These are phyloP conservation scores for Heliamphora ciliata DNA, from an alignment of 179 eudicot genomes.

Conservation along the genomic window DNA sequence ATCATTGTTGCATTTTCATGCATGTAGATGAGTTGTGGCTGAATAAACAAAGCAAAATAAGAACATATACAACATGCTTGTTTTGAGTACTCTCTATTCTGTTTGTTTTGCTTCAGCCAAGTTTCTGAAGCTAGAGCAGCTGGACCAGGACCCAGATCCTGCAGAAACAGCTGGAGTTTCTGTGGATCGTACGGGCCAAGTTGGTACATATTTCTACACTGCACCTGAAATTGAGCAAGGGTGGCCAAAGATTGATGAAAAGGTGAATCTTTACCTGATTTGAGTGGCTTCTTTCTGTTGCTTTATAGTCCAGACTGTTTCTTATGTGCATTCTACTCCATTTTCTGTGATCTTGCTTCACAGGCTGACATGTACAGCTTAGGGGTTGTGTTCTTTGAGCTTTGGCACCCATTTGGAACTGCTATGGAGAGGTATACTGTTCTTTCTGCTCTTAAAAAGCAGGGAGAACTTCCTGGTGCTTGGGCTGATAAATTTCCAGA, in stretches of 20 bases:
- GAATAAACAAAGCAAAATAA: not conserved
- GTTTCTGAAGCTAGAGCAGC: conserved; percentile 84
- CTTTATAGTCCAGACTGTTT: not conserved
- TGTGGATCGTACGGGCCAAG: conserved; percentile 79
- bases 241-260: conserved; percentile 95
- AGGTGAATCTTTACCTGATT: conserved; percentile 36
- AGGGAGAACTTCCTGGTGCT: conserved; percentile 64
- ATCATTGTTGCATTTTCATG: not conserved
- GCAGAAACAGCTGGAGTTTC: conserved; percentile 69
- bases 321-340: not conserved
- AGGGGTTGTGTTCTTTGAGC: conserved; percentile 85
- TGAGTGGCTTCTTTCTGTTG: conserved; percentile 11
- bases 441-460: conserved; percentile 80
- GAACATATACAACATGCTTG: not conserved
- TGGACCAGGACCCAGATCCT: conserved; percentile 69
- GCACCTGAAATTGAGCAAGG: conserved; percentile 99
- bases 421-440: conserved; percentile 92
- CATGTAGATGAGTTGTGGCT: not conserved
- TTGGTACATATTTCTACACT: conserved; percentile 93
- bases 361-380: conserved; percentile 98
- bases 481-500: conserved; percentile 88
- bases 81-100: conserved; percentile 1
- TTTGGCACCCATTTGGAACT: conserved; percentile 92
- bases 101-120: conserved; percentile 51
- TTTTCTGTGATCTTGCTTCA: conserved; percentile 13